Conservation (phyloP, 108 stramenopile species). For the Ochromonas danica region DNA sequence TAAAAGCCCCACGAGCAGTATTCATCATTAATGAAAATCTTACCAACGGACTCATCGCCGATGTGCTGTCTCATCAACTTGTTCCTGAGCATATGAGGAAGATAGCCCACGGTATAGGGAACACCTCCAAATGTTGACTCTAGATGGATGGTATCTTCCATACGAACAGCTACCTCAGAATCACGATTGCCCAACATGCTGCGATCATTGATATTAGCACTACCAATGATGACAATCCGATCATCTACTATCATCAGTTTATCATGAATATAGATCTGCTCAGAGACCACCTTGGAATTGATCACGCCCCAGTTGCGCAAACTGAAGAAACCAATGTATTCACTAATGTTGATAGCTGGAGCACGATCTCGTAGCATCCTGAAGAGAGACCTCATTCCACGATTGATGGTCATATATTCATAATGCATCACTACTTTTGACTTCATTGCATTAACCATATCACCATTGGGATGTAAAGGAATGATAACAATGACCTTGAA, state of each 20-base stretch:
- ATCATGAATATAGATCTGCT: slow-evolving; percentile 28
- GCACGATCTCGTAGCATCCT: background rate
- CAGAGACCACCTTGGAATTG: slow-evolving; percentile 11
- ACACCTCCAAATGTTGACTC: background rate
- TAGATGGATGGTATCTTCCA: slow-evolving; percentile 24
- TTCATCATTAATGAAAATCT: too few relatives aligned
- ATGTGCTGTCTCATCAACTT: slow-evolving; percentile 31
- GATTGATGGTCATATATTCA: slow-evolving; percentile 21
- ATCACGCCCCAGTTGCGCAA: slow-evolving; percentile 30
- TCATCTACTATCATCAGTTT: slow-evolving; percentile 33
- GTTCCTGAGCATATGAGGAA: background rate
- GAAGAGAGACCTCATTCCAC: slow-evolving; percentile 3
- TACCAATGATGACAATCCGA: slow-evolving; percentile 27
- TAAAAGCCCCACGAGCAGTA: too few relatives aligned
- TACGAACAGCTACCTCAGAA: slow-evolving; percentile 17
- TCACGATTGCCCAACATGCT: slow-evolving; percentile 32
- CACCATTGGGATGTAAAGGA: slow-evolving; percentile 32
- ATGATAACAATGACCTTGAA: slow-evolving; percentile 29
- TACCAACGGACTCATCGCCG: slow-evolving; percentile 12
- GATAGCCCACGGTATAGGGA: background rate
- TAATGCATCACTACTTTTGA: slow-evolving; percentile 30
- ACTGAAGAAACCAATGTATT: background rate
- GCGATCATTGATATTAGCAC: slow-evolving; percentile 36
- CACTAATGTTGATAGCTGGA: slow-evolving; percentile 6
- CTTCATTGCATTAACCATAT: background rate